A percentile compares a stretch with the other conserved stretches of the same genome.
These are phyloP conservation scores for Yamadazyma taylorii DNA, from an alignment of 1,139 yeast genomes.

Conservation along the genomic window DNA sequence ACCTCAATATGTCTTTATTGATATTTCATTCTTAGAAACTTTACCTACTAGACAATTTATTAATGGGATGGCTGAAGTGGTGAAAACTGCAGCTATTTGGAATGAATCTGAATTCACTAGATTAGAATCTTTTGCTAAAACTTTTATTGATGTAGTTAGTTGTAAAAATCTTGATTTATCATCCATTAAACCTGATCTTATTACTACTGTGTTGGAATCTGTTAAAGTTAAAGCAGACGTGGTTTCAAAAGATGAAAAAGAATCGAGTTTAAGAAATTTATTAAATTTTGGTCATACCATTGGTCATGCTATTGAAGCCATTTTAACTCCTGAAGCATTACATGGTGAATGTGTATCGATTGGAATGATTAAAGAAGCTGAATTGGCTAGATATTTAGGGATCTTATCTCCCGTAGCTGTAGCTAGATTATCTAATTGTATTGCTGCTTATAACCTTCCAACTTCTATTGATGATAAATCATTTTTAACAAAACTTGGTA, in stretches of 20 bases:
- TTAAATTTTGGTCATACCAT: conserved; percentile 96
- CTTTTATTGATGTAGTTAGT: conserved; percentile 62
- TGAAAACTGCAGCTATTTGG: conserved; percentile 99
- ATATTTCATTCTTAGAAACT: conserved; percentile 82
- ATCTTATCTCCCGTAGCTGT: conserved; percentile 90
- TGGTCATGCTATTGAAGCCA: conserved; percentile 98
- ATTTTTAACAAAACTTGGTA: conserved; percentile 66
- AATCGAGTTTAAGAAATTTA: conserved; percentile 88
- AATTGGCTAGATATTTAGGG: conserved; percentile 86
- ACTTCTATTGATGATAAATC: conserved; percentile 68
- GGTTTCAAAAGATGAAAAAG: conserved; percentile 93
- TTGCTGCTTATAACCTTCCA: conserved; percentile 85
- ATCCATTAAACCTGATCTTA: conserved; percentile 69
- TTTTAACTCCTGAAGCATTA: conserved; percentile 90
- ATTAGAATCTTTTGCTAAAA: conserved; percentile 71
- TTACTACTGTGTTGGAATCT: conserved; percentile 80
- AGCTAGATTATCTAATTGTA: conserved; percentile 80
- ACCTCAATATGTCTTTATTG: conserved; percentile 86
- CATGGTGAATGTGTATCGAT: conserved; percentile 98
- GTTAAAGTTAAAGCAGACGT: conserved; percentile 91
- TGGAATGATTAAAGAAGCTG: conserved; percentile 95
- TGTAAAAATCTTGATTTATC: conserved; percentile 52
- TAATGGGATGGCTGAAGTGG: conserved; percentile 98
- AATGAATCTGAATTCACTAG: conserved; percentile 83
- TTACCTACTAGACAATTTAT: conserved; percentile 92